phyloP scores from a whole-genome alignment of 805 yeast species.

The Nakazawaea wyomingensis region DNA sequence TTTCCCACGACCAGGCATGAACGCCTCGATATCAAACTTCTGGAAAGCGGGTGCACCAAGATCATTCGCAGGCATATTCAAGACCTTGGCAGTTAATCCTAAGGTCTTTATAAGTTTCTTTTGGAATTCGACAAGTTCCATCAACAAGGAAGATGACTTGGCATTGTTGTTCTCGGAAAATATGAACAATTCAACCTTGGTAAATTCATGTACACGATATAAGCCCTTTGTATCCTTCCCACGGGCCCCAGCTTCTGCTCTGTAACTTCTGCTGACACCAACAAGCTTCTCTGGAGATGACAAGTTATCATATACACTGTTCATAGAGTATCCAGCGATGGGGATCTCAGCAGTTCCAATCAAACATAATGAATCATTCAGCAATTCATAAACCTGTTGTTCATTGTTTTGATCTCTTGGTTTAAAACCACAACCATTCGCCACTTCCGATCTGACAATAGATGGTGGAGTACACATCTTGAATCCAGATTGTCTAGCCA shows the following conservation, averaged over 20 bases:
- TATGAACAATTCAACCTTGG: constrained; percentile 87
- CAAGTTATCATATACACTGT: constrained; percentile 35
- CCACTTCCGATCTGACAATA: constrained; percentile 69
- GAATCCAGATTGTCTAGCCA: constrained; percentile 67
- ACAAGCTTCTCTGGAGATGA: constrained; percentile 56
- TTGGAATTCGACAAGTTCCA: constrained; percentile 61
- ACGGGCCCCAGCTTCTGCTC: constrained; percentile 97
- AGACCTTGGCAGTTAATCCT: constrained; percentile 75
- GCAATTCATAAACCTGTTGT: constrained; percentile 72
- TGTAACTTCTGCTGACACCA: constrained; percentile 80
- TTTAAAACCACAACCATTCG: constrained; percentile 88
- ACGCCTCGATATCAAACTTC: constrained; percentile 91
- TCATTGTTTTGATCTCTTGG: constrained; percentile 88
- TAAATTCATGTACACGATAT: constrained; percentile 93
- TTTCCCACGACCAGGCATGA: constrained; percentile 94
- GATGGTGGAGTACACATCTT: constrained; percentile 77
- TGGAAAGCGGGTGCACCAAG: constrained; percentile 90
- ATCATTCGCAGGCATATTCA: constrained; percentile 87
- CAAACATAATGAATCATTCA: constrained; percentile 50
- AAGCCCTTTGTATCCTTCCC: constrained; percentile 90
- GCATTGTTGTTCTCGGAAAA: constrained; percentile 43
- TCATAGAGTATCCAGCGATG: constrained; percentile 71
- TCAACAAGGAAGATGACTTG: constrained; percentile 44
- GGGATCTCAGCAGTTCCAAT: constrained; percentile 97
- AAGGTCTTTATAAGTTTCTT: constrained; percentile 54